These are phyloP conservation scores for Trichoderma polysporum DNA, from an alignment of 2,329 filamentous ascomycete species.

Conservation along the genomic window DNA sequence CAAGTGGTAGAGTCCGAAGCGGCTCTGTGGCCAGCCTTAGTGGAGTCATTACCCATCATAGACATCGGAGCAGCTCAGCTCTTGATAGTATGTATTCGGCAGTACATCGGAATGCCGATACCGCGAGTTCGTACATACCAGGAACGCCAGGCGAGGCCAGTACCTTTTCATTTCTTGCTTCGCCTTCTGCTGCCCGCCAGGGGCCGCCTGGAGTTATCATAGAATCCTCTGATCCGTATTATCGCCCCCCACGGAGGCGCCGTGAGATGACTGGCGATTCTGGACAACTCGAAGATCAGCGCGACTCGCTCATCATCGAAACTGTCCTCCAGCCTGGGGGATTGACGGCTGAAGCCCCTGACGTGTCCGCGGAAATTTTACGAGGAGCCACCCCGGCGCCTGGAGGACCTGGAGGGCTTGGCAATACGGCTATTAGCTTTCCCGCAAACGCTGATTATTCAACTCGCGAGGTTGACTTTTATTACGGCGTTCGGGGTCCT, in stretches of 20 bases:
- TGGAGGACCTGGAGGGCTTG: conserved; percentile 34
- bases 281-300: conserved; percentile 33
- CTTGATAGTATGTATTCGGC: conserved; percentile 50
- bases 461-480: conserved; percentile 93
- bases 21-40: conserved; percentile 61
- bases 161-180: conserved; percentile 69
- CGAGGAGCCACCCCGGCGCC: conserved; percentile 46
- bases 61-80: conserved; percentile 55
- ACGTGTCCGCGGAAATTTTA: conserved; percentile 41
- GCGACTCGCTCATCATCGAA: conserved; percentile 34
- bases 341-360: conserved; percentile 35
- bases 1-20: conserved; percentile 56
- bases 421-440: conserved; percentile 37
- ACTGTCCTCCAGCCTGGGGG: conserved; percentile 39
- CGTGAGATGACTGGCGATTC: conserved; percentile 57
- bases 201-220: conserved; percentile 44
- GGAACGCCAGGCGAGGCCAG: conserved; percentile 72
- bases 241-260: conserved; percentile 75
- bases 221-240: conserved; percentile 74
- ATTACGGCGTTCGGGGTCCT: conserved; percentile 88
- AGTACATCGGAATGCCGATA: conserved; percentile 51
- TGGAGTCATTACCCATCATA: conserved; percentile 44
- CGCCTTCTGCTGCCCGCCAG: conserved; percentile 52
- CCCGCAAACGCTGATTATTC: conserved; percentile 76
- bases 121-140: conserved; percentile 65